Conservation (phyloP, 176 grass and related monocot species). For the Oryza nivara region DNA sequence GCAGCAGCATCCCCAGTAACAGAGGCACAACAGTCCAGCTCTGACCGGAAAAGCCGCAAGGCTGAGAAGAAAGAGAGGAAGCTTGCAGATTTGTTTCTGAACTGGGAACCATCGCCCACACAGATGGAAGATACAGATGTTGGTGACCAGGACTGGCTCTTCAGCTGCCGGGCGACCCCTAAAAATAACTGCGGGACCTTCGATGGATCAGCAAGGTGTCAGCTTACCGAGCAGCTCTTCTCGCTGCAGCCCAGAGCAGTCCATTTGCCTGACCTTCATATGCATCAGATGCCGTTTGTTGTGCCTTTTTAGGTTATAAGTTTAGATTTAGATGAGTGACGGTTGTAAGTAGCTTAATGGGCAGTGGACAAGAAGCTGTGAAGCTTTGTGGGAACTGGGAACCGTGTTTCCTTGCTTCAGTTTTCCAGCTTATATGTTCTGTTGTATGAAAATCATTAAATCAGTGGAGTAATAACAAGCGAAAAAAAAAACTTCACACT, state of each 20-base stretch:
- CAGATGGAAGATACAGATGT: not conserved
- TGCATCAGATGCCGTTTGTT: not conserved
- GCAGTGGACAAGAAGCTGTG: not conserved
- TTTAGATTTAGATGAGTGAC: not conserved
- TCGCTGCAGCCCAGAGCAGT: not conserved
- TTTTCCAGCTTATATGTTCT: not conserved
- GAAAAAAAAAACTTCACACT: not conserved
- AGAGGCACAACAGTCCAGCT: not conserved
- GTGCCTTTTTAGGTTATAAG: not conserved
- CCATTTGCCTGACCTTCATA: not conserved
- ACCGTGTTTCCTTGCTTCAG: not conserved
- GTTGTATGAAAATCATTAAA: not conserved
- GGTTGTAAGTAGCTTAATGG: not conserved
- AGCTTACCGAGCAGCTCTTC: not conserved
- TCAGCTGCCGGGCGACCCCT: not conserved
- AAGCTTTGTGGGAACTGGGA: not conserved
- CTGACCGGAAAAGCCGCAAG: not conserved
- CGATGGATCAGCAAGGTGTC: not conserved
- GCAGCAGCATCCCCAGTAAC: not conserved
- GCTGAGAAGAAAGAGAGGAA: slow-evolving; percentile 7
- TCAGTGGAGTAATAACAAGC: not conserved
- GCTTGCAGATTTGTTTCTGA: not conserved
- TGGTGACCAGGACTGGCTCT: slow-evolving; percentile 14
- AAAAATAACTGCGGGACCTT: not conserved
- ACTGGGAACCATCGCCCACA: not conserved